These are phyloP conservation scores for Neopestalotiopsis sp. DNA, from an alignment of 2,329 filamentous ascomycete species.

Conservation along the genomic window DNA sequence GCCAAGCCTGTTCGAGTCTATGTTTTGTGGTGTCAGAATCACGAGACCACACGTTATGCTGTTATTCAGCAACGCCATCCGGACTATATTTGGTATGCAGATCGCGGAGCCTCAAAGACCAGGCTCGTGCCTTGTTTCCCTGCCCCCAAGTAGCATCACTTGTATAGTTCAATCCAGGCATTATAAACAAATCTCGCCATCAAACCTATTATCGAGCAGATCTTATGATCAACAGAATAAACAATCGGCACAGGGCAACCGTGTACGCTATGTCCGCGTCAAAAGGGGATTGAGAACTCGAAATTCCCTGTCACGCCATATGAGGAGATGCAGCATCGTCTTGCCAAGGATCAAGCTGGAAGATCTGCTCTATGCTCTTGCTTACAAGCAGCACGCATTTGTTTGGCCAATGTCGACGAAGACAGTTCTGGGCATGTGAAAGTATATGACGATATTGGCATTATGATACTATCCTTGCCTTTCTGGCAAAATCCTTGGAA, in stretches of 20 bases:
- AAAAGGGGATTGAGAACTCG: too few species aligned
- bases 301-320: not conserved
- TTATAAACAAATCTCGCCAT: not conserved
- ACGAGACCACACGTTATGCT: not conserved
- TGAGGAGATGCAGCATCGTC: not conserved
- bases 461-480: not conserved
- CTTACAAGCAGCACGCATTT: not conserved
- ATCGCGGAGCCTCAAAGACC: not conserved
- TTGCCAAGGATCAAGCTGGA: not conserved
- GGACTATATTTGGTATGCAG: not conserved
- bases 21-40: not conserved
- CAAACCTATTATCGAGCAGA: not conserved
- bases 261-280: too few species aligned
- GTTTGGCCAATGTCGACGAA: not conserved
- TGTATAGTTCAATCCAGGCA: not conserved
- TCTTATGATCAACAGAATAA: slow-evolving; percentile 1
- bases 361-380: not conserved
- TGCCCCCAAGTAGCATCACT: not conserved
- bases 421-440: not conserved
- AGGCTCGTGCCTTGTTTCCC: not conserved
- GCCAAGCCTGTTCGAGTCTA: not conserved
- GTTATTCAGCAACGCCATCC: not conserved
- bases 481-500: not conserved
- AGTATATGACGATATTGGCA: not conserved
- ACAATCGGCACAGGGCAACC: not conserved